Base-by-base conservation (phyloP, 768 basidiomycete species). In the Galerina marginata region DNA sequence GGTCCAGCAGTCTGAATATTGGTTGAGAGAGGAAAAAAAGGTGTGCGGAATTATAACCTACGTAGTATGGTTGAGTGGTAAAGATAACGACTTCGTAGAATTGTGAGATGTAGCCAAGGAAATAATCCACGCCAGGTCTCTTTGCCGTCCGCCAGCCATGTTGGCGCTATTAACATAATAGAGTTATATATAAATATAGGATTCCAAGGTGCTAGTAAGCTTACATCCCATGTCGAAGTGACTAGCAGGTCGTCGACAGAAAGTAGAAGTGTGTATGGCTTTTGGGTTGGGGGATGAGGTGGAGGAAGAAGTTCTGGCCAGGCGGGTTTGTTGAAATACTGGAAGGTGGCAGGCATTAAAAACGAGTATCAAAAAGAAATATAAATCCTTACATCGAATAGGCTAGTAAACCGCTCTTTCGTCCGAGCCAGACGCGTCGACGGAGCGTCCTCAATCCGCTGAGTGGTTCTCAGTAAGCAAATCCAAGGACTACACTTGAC, bases 31-130 rank as follows among this genome's bases (percentile, higher is more conserved):
- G n/a, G 23, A 46, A 38, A 6, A 33, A 55, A 45, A 61, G 46
- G 38, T 26, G 4, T 6, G 11, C 7, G 56, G 48, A 51, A 44
- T 2, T 54, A 54, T 33, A 40, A 83, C 92, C 50, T 65, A 96
- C 96, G 74, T 96, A 98, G 68, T 85, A 81, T 57, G 92, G 85
- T 76, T 96, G 94, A 15, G 88, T 84, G 9, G 96, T 99, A 78
- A 99, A 99, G 55, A 99, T 81, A 37, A 99, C 96, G 58, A 99
- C 86, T 79, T 99, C 97, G 72, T 95, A 99, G 79, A 99, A 99
- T 70, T 98, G 96, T 0, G 95, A 93, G 49, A 99, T 86, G 73
- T 99, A 99, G 26, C 87, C 96, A 37, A 99, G 82, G 85, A 99
- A 99, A 77, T 99, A 99, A 71, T 99, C 97, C 14, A 95, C 92